phyloP scores from a whole-genome alignment of 352 stramenopile genomes.

The Pythium guiyangense region DNA sequence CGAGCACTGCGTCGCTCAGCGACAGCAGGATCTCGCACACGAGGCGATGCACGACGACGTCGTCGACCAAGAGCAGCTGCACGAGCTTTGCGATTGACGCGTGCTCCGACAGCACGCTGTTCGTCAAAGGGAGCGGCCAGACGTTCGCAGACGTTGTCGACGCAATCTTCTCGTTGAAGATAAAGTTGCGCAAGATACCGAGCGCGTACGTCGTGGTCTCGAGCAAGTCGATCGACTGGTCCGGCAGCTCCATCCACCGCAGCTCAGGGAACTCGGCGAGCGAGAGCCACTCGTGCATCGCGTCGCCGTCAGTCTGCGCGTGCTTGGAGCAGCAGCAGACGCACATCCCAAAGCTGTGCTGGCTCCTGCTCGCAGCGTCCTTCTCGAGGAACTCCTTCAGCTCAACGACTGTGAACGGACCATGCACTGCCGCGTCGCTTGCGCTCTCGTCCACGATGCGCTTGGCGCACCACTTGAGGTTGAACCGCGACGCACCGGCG shows the following conservation, averaged over 20 bases:
- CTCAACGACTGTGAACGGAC: slow-evolving; percentile 48
- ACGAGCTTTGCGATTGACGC: slow-evolving; percentile 45
- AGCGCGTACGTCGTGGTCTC: slow-evolving; percentile 42
- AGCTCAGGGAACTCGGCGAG: slow-evolving; percentile 66
- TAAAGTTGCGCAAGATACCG: slow-evolving; percentile 55
- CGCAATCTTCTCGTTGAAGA: slow-evolving; percentile 44
- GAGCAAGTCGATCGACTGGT: slow-evolving; percentile 47
- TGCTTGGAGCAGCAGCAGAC: slow-evolving; percentile 73
- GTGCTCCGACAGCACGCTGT: slow-evolving; percentile 45
- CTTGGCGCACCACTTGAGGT: slow-evolving; percentile 62
- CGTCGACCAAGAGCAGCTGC: slow-evolving; percentile 64
- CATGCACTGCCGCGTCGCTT: slow-evolving; percentile 19
- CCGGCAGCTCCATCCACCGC: slow-evolving; percentile 77
- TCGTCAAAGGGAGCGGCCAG: slow-evolving; percentile 52
- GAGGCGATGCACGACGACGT: slow-evolving; percentile 37
- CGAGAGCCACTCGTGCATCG: slow-evolving; percentile 46
- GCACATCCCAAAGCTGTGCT: slow-evolving; percentile 31
- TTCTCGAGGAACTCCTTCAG: slow-evolving; percentile 55
- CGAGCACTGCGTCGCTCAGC: slow-evolving; percentile 35
- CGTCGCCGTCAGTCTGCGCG: slow-evolving; percentile 19
- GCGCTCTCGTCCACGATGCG: slow-evolving; percentile 16
- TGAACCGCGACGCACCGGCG: slow-evolving; percentile 55
- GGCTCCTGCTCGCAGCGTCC: slow-evolving; percentile 24
- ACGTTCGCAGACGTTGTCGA: slow-evolving; percentile 25
- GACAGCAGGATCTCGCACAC: slow-evolving; percentile 64